phyloP scores from a whole-genome alignment of 805 yeast genomes.

The Limtongozyma cylindracea region DNA sequence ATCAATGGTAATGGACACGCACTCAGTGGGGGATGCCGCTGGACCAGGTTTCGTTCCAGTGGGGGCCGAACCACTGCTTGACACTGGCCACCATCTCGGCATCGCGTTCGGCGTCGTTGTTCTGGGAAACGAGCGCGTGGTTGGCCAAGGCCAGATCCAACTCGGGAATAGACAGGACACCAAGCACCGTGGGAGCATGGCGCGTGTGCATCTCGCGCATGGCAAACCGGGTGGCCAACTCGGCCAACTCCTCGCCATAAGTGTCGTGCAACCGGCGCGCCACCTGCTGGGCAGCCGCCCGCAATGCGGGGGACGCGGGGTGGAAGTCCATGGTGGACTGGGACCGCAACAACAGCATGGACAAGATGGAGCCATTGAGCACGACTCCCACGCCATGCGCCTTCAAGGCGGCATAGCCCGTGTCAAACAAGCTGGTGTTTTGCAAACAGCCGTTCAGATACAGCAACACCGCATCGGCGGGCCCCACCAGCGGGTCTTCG shows the following conservation, averaged over 20 bases:
- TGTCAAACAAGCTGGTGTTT: conserved; percentile 25
- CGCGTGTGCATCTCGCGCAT: conserved; percentile 26
- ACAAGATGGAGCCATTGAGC: conserved; percentile 65
- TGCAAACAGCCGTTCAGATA: conserved; percentile 72
- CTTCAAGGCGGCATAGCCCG: conserved; percentile 18
- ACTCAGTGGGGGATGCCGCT: conserved; percentile 10
- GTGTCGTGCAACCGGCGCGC: conserved; percentile 12
- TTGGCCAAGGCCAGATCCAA: too few relatives aligned
- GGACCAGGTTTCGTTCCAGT: conserved; percentile 42
- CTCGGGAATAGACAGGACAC: too few relatives aligned
- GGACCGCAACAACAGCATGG: conserved; percentile 66
- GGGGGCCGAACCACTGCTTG: conserved; percentile 21
- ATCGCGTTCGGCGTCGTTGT: too few relatives aligned
- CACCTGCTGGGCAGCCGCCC: conserved; percentile 20
- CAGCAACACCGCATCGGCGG: conserved; percentile 51
- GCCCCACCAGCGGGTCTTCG: conserved; percentile 20
- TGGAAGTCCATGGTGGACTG: conserved; percentile 52
- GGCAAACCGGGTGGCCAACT: conserved; percentile 58
- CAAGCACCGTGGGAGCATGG: too few relatives aligned
- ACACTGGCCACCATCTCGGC: too few relatives aligned
- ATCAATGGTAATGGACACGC: too few relatives aligned
- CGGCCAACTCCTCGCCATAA: conserved; percentile 42
- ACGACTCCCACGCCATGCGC: conserved; percentile 31
- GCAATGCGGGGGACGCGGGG: conserved; percentile 44
- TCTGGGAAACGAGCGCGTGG: too few relatives aligned